These are phyloP conservation scores for Dendrocalamus latiflorus DNA, from an alignment of 202 grass and related monocot genomes.

Conservation along the genomic window DNA sequence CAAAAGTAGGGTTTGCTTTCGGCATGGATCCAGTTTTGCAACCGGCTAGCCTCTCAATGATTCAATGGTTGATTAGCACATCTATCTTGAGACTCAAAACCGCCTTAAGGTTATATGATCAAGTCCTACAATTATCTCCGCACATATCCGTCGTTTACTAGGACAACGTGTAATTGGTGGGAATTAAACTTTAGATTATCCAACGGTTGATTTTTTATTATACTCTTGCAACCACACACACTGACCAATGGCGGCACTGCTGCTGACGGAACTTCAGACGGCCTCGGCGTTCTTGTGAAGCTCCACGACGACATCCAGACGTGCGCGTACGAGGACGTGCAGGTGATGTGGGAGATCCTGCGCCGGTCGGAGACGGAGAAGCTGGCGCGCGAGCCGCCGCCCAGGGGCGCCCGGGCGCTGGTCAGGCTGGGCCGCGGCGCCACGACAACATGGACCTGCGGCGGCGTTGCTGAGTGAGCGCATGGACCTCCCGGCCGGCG, in stretches of 20 bases:
- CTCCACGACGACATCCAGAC: constrained; percentile 54
- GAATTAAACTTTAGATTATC: no score
- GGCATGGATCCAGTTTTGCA: no score
- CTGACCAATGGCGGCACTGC: not conserved
- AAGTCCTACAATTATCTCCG: no score
- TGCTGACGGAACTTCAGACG: constrained; percentile 1
- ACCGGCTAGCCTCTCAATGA: no score
- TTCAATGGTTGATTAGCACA: no score
- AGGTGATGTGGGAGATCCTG: constrained; percentile 79
- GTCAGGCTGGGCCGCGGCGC: constrained; percentile 1
- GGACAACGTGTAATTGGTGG: no score
- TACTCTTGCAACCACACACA: no score
- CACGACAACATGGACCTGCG: constrained; percentile 16
- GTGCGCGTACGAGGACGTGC: constrained; percentile 60
- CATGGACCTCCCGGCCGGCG: not conserved
- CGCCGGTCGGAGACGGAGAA: constrained; percentile 34
- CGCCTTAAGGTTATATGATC: no score
- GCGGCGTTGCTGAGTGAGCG: not conserved
- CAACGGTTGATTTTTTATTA: no score
- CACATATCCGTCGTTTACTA: no score
- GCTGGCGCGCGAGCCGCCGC: constrained; percentile 7
- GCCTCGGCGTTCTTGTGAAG: constrained; percentile 33
- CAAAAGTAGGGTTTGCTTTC: no score
- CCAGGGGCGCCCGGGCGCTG: constrained; percentile 11
- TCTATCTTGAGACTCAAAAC: no score